These are phyloP conservation scores for Pseudopyrenochaeta lycopersici DNA, from an alignment of 2,329 filamentous ascomycete genomes.

Conservation along the genomic window DNA sequence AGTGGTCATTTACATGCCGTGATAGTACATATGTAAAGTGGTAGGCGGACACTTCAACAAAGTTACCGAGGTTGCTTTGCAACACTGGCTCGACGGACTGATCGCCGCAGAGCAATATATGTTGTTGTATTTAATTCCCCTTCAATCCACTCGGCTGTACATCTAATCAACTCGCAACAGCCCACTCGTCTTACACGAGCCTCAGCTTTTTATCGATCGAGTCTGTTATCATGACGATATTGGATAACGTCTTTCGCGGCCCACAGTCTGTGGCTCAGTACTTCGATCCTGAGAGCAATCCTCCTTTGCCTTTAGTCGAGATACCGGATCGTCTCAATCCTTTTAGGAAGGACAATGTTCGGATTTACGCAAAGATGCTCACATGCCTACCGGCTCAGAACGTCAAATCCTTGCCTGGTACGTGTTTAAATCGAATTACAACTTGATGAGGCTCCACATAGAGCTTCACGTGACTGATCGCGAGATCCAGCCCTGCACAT, in stretches of 20 bases:
- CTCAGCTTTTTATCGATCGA: not conserved
- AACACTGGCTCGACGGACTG: not conserved
- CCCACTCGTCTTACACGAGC: not conserved
- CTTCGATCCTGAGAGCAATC: constrained; percentile 65
- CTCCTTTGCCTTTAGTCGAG: constrained; percentile 68
- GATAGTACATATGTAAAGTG: too few species aligned
- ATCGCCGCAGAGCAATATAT: not conserved
- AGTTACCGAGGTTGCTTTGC: not conserved
- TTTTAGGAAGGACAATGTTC: constrained; percentile 64
- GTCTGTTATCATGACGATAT: not conserved
- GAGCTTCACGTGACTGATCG: constrained; percentile 51
- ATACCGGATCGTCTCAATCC: constrained; percentile 66
- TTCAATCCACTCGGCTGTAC: not conserved
- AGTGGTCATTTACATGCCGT: too few species aligned
- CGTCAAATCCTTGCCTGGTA: constrained; percentile 68
- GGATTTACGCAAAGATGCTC: constrained; percentile 72
- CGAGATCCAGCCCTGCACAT: not conserved
- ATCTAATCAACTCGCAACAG: not conserved
- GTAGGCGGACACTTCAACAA: too few species aligned
- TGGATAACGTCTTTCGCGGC: constrained; percentile 65
- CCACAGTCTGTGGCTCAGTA: constrained; percentile 64
- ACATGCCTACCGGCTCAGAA: constrained; percentile 69
- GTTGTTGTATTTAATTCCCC: not conserved
- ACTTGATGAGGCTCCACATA: constrained; percentile 36
- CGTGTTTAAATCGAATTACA: constrained; percentile 49